Evolutionary conservation across 2,329 filamentous ascomycete genomes (phyloP), one percentile per base, ranked within the genome.

Genomic region (Stagonosporopsis vannaccii): DNA sequence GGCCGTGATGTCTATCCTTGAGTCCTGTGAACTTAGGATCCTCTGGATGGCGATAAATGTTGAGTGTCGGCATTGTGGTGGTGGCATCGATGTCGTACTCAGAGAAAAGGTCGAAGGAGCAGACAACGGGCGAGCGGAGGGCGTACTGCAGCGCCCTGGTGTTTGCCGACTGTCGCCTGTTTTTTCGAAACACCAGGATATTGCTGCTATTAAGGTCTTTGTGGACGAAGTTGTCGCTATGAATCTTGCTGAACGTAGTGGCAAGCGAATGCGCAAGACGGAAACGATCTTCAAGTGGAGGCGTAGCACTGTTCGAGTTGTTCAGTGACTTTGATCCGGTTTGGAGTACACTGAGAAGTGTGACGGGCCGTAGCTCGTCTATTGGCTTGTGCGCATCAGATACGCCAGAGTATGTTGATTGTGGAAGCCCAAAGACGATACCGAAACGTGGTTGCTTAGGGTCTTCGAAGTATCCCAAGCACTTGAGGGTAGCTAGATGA

Each of bases 41-140:
- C 12, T 89, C 79, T 0, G 88, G 87, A 68, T 92, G 89, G n/a
- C 85, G 84, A 72, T 89, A 88, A 64, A 88, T 86, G 59, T 84
- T 85, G 7, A 79, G 77, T n/a, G 65, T 60, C 23, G 69, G 65
- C 36, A 80, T 79, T 6, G 81, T 74, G 51, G 59, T 67, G 19
- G 62, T 26, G 8, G 75, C 74, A 47, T 84, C 82, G 40, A 85
- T 80, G 43, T 77, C 78, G 60, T 75, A 80, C 49, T 82, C 81
- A 4, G 84, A 86, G 68, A 93, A 94, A 3, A 92, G 75, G 61
- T 93, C 90, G 63, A 91, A 93, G 0, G 89, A 89, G 1, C 88
- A 88, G 39, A 92, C 78, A 3, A 91, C 82, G 2, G 90, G 90
- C 8, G 86, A 82, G 20, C 89, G 82, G 44, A 92, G 81, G 52